A percentile compares a stretch with the other conserved stretches of the same genome.
Conservation (phyloP, 2,329 filamentous ascomycete species). For the Claviceps digitariae region DNA sequence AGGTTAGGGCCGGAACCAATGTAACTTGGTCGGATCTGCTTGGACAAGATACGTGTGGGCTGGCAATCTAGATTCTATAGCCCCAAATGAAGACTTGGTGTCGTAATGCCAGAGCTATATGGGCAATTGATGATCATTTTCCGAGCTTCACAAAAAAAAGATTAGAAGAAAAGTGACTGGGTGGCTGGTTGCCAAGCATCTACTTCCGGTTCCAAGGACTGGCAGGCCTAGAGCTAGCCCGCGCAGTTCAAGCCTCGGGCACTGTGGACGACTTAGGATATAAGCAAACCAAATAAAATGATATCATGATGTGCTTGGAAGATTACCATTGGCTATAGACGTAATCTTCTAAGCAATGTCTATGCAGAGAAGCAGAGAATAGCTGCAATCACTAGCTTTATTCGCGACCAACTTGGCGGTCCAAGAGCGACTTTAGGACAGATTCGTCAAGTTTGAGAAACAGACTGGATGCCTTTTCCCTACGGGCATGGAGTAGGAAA, state of each 20-base stretch:
- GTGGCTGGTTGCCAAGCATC: not conserved
- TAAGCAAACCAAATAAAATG: not conserved
- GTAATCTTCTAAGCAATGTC: not conserved
- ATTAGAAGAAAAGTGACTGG: not conserved
- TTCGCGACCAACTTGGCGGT: not conserved
- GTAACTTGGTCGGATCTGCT: no score
- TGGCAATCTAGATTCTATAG: no score
- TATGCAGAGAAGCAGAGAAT: not conserved
- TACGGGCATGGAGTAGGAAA: not conserved
- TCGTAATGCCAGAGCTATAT: no score
- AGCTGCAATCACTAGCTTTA: not conserved
- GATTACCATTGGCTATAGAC: not conserved
- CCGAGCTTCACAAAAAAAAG: not conserved
- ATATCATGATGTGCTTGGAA: not conserved
- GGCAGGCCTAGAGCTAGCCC: not conserved
- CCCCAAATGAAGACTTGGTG: no score
- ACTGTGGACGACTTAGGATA: not conserved
- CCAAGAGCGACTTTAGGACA: not conserved
- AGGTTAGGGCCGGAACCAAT: no score
- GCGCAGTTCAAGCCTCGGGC: no score
- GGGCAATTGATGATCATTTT: no score
- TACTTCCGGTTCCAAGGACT: not conserved
- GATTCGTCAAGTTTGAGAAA: not conserved
- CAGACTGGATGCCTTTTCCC: not conserved
- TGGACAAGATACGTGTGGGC: no score